A percentile compares a stretch with the other conserved stretches of the same genome.
Evolutionary conservation across 352 stramenopile species (phyloP).

Genomic region (Phytophthora multivora): DNA sequence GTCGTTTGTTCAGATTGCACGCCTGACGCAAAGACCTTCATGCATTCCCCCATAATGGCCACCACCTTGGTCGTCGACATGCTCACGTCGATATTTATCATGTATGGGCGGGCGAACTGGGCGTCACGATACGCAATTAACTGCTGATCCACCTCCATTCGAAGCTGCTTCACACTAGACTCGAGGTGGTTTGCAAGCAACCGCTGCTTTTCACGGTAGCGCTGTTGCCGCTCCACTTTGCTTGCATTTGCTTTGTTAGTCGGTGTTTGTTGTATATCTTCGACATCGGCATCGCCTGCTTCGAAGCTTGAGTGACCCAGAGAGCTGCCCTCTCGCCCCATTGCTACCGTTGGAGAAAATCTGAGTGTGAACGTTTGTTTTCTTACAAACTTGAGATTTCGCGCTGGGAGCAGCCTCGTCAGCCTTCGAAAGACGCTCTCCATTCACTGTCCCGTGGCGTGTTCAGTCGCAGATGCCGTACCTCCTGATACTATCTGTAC

Average conservation of each 20-base stretch:
- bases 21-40: slow-evolving; percentile 22
- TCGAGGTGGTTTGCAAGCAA: slow-evolving; percentile 21
- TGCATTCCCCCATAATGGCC: slow-evolving; percentile 19
- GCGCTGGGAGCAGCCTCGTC: background rate
- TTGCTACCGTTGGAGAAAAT: slow-evolving; percentile 4
- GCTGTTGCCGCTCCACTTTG: slow-evolving; percentile 16
- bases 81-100: too few species aligned
- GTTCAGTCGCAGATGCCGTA: slow-evolving; percentile 14
- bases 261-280: background rate
- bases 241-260: background rate
- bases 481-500: background rate
- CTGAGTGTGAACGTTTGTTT: slow-evolving; percentile 13
- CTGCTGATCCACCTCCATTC: slow-evolving; percentile 26
- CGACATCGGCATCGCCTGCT: background rate
- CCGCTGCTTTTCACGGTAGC: slow-evolving; percentile 31
- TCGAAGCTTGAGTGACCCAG: background rate
- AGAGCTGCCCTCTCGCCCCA: background rate
- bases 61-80: slow-evolving; percentile 1
- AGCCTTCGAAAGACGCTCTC: too few species aligned
- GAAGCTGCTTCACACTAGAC: slow-evolving; percentile 22
- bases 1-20: slow-evolving; percentile 8
- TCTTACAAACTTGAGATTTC: slow-evolving; percentile 6
- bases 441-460: too few species aligned
- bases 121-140: slow-evolving; percentile 2
- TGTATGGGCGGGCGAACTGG: background rate